Percentiles rank a stretch among this genome's conserved stretches.
These are phyloP conservation scores for Calonectria fujianensis DNA, from an alignment of 2,329 filamentous ascomycete genomes.

Conservation along the genomic window DNA sequence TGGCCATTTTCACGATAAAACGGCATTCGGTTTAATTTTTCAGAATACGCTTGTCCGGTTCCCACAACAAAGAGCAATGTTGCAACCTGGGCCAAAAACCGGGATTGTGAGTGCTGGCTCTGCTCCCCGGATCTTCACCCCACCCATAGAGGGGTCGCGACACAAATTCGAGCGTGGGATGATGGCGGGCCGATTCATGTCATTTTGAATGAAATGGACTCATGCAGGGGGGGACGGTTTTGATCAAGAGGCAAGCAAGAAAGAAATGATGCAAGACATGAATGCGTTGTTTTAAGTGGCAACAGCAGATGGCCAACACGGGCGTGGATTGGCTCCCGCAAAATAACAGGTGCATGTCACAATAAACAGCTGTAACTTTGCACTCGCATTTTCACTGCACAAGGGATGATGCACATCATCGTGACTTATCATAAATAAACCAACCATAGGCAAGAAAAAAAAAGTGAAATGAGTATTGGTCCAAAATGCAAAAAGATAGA, in stretches of 20 bases:
- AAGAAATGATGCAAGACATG: background rate
- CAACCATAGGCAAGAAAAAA: background rate
- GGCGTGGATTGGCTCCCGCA: background rate
- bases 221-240: background rate
- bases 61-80: background rate
- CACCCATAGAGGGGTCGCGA: background rate
- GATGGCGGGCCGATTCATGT: background rate
- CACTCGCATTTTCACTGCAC: background rate
- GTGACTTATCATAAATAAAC: too few species aligned
- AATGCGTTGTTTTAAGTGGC: background rate
- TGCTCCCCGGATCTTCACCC: conserved; percentile 5
- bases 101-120: background rate
- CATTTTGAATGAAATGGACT: background rate
- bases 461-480: background rate
- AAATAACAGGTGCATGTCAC: background rate
- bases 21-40: background rate
- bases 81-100: background rate
- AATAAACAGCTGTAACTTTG: background rate
- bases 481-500: conserved; percentile 17
- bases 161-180: background rate
- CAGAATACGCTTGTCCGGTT: background rate
- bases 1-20: background rate
- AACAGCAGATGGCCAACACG: too few species aligned
- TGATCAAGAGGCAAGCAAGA: background rate
- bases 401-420: background rate